Evolutionary conservation across 176 grass and related monocot genomes (phyloP).

Genomic region (Triticum monococcum): DNA sequence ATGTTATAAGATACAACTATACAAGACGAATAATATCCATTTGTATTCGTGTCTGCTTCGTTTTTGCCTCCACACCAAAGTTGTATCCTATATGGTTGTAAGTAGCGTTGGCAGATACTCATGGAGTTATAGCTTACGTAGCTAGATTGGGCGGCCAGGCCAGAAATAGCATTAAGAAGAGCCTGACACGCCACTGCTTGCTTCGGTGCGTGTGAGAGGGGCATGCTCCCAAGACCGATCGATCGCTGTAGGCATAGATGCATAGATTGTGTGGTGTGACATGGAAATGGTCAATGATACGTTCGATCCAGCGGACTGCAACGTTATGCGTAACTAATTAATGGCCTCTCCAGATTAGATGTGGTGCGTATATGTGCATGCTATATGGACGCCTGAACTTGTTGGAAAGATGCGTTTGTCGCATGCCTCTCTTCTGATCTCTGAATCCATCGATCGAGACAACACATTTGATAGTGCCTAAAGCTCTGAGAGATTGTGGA

Average conservation of each 20-base stretch:
- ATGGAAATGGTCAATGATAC: constrained; percentile 7
- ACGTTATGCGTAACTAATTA: background rate
- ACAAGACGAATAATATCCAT: too few species aligned
- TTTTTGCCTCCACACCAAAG: too few species aligned
- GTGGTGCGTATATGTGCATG: background rate
- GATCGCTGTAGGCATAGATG: background rate
- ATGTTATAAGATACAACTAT: too few species aligned
- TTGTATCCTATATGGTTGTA: too few species aligned
- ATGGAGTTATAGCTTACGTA: background rate
- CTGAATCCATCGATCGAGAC: constrained; percentile 1
- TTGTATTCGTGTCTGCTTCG: too few species aligned
- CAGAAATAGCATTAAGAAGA: background rate
- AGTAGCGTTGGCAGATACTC: background rate
- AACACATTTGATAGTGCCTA: background rate
- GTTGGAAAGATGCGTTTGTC: background rate
- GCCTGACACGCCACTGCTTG: constrained; percentile 29
- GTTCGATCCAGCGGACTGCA: background rate
- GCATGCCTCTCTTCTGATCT: background rate
- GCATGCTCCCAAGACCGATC: constrained; percentile 20
- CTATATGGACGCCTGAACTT: background rate
- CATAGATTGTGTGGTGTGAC: background rate
- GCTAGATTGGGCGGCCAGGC: background rate
- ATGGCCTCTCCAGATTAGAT: background rate
- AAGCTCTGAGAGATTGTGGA: background rate
- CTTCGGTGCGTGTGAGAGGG: constrained; percentile 28